phyloP scores from a whole-genome alignment of 441 rosid genomes.

The Oxalis stricta region DNA sequence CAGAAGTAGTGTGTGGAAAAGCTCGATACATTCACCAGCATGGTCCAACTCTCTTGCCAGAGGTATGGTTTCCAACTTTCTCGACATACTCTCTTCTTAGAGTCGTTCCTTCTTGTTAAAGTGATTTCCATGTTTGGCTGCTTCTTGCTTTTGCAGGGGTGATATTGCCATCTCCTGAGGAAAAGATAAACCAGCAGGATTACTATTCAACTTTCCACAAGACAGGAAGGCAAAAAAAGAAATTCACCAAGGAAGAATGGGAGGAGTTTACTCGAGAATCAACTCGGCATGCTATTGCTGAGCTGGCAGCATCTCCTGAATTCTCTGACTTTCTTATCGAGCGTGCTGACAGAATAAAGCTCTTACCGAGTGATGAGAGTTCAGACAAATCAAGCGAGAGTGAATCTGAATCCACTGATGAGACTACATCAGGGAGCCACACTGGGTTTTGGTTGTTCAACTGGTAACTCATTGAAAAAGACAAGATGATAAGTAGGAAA shows the following conservation, averaged over 20 bases:
- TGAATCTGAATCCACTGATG: constrained; percentile 52
- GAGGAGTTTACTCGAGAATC: constrained; percentile 64
- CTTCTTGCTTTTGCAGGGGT: constrained; percentile 16
- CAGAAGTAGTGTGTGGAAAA: constrained; percentile 36
- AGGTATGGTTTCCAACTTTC: constrained; percentile 23
- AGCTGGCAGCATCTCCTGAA: constrained; percentile 62
- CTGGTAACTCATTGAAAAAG: constrained; percentile 16
- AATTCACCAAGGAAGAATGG: constrained; percentile 58
- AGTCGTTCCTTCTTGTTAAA: neutral
- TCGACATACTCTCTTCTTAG: neutral
- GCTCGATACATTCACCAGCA: constrained; percentile 24
- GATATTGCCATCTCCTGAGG: constrained; percentile 17
- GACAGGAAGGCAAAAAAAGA: constrained; percentile 36
- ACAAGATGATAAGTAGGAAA: neutral
- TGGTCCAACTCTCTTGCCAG: constrained; percentile 52
- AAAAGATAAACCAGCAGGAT: constrained; percentile 16
- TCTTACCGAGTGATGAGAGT: constrained; percentile 34
- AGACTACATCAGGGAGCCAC: constrained; percentile 17
- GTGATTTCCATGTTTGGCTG: neutral
- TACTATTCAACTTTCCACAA: constrained; percentile 68
- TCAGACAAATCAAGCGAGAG: constrained; percentile 46
- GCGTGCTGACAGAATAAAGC: constrained; percentile 54
- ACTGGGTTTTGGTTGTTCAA: constrained; percentile 22
- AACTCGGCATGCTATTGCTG: constrained; percentile 67
- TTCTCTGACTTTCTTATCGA: constrained; percentile 60